Evolutionary conservation across 495 filamentous ascomycete species (phyloP).

Genomic region (Penicillium turbatum): DNA sequence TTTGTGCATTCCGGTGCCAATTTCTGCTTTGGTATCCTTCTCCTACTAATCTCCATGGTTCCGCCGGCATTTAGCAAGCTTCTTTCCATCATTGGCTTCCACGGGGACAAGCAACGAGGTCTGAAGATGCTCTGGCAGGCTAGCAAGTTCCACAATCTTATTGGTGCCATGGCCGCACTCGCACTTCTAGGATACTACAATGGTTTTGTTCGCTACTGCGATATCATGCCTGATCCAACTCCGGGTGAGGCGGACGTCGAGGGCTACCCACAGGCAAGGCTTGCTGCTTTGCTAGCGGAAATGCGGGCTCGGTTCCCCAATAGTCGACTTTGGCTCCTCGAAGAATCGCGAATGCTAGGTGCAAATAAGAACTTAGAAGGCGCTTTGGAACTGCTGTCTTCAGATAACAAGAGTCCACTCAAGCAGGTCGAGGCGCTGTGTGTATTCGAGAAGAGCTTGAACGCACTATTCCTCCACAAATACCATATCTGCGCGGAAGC

Average conservation of each 20-base stretch:
- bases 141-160: slow-evolving; percentile 80
- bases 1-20: slow-evolving; percentile 86
- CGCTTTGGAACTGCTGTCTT: slow-evolving; percentile 59
- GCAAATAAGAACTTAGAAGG: slow-evolving; percentile 62
- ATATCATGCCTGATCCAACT: slow-evolving; percentile 66
- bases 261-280: slow-evolving; percentile 69
- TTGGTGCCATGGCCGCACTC: slow-evolving; percentile 83
- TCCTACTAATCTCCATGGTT: slow-evolving; percentile 82
- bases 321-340: slow-evolving; percentile 80
- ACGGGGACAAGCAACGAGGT: slow-evolving; percentile 81
- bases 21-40: slow-evolving; percentile 82
- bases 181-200: slow-evolving; percentile 84
- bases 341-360: slow-evolving; percentile 78
- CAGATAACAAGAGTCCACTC: slow-evolving; percentile 62
- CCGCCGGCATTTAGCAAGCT: slow-evolving; percentile 83
- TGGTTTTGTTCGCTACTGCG: slow-evolving; percentile 74
- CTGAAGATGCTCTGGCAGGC: slow-evolving; percentile 88
- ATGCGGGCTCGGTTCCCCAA: slow-evolving; percentile 79
- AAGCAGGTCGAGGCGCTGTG: slow-evolving; percentile 78
- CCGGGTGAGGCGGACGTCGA: slow-evolving; percentile 52
- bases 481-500: slow-evolving; percentile 66
- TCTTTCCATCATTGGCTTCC: slow-evolving; percentile 85
- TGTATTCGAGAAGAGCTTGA: slow-evolving; percentile 79
- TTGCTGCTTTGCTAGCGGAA: slow-evolving; percentile 60
- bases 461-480: slow-evolving; percentile 70